Evolutionary conservation across 2,329 filamentous ascomycete species (phyloP).

Genomic region (Aspergillus hiratsukae): DNA sequence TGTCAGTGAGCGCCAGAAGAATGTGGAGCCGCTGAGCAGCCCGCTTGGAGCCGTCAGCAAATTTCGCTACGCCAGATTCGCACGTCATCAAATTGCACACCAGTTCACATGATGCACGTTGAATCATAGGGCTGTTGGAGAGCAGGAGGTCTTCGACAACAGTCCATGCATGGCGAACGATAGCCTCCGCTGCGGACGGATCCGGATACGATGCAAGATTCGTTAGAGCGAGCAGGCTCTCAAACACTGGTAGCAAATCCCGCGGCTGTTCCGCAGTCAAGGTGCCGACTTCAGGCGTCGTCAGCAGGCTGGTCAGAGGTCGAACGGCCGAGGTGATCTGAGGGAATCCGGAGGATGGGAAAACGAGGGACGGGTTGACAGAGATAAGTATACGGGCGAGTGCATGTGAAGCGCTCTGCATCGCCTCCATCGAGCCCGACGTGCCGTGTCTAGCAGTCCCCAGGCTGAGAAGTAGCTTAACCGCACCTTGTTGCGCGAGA

Average conservation of each 20-base stretch:
- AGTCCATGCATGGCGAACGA: slow-evolving; percentile 69
- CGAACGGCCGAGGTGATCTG: slow-evolving; percentile 73
- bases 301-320: slow-evolving; percentile 71
- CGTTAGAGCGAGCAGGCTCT: slow-evolving; percentile 84
- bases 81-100: slow-evolving; percentile 73
- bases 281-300: slow-evolving; percentile 57
- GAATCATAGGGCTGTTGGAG: slow-evolving; percentile 67
- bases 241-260: slow-evolving; percentile 84
- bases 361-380: slow-evolving; percentile 77
- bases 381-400: slow-evolving; percentile 82
- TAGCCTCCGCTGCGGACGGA: slow-evolving; percentile 55
- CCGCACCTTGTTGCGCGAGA: slow-evolving; percentile 88
- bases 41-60: slow-evolving; percentile 54
- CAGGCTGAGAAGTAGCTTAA: slow-evolving; percentile 76
- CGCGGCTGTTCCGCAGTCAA: slow-evolving; percentile 50
- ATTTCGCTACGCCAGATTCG: slow-evolving; percentile 43
- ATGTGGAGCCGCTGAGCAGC: slow-evolving; percentile 75
- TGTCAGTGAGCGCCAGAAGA: slow-evolving; percentile 79
- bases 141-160: slow-evolving; percentile 80
- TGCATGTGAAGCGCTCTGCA: slow-evolving; percentile 67
- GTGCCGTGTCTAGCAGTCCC: slow-evolving; percentile 44
- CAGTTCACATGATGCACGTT: slow-evolving; percentile 80
- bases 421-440: slow-evolving; percentile 32
- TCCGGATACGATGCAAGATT: slow-evolving; percentile 71
- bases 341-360: slow-evolving; percentile 71